Conservation (phyloP, 202 grass and related monocot genomes). For the Zoysia matrella region DNA sequence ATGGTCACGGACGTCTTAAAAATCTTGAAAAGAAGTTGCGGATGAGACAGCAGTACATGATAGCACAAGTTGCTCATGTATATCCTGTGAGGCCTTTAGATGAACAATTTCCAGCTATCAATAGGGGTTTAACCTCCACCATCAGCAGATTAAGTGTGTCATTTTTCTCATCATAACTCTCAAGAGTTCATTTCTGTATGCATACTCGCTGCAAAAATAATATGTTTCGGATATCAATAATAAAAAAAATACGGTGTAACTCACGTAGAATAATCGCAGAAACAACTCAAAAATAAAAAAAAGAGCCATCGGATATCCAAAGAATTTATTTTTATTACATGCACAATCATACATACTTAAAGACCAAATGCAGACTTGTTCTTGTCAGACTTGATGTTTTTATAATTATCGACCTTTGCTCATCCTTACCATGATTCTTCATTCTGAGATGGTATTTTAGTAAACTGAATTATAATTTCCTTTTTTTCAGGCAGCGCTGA, state of each 20-base stretch:
- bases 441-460: background rate
- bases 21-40: conserved; percentile 53
- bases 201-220: background rate
- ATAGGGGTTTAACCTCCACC: conserved; percentile 46
- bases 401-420: background rate
- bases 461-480: conserved; percentile 27
- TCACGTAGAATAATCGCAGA: background rate
- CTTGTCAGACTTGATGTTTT: background rate
- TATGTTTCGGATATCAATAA: no score
- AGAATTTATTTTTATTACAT: background rate
- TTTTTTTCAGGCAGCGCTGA: conserved; percentile 52
- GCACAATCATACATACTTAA: background rate
- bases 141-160: conserved; percentile 51
- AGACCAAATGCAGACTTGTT: background rate
- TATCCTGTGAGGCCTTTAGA: conserved; percentile 71
- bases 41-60: conserved; percentile 81
- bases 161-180: conserved; percentile 10
- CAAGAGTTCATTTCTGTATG: background rate
- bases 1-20: conserved; percentile 68
- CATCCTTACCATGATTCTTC: background rate
- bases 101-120: conserved; percentile 59
- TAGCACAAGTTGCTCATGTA: conserved; percentile 62
- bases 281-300: background rate
- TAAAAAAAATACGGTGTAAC: background rate
- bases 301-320: background rate